Base-by-base conservation (phyloP, 192 early-diverging fungal species). In the Backusella parvicylindrica region DNA sequence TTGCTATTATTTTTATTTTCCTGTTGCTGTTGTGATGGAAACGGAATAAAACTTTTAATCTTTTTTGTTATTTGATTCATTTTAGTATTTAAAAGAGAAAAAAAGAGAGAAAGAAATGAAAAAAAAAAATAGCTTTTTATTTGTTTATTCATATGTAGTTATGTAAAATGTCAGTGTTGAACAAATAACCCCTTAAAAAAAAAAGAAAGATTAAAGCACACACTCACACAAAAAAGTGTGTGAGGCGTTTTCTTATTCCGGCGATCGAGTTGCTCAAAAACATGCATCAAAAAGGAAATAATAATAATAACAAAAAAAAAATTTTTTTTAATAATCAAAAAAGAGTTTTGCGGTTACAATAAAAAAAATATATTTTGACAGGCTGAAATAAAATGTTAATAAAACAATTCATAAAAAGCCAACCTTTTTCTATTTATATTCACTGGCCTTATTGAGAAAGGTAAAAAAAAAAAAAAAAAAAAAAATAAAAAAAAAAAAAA, bases 361-460 rank as follows among this genome's bases (percentile, higher is more conserved):
- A 53, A 53, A 21, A 53, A 21, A 53, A 53, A 21, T 65, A 35
- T 16, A 18, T 3, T 65, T 31, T 65, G 30, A 65, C 16, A 65
- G 33, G 18, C 31, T 18, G 64, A 35, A 33, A 65, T 30, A 65
- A 65, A n/a, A 65, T 33, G 33, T 6, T 16, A 64, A 65, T 38
- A 40, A n/a, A 21, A 35, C 38, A 69, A 69, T 69, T 23, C 35
- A 18, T 68, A 37, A 68, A 68, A 68, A 37, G 40, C 2, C 26
- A 49, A 60, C 72, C 37, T 18, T 73, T 73, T 31, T 85, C 85
- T 30, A 76, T 88, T 15, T 88, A 88, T 31, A 77, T 88, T 56
- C 87, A 88, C 64, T 88, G 87, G 87, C 87, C 87, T 15, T 88
- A 85, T 76, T 88, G 87, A 72, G 75, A 80, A 71, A 86, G 84